Base-by-base conservation (phyloP, 805 yeast species). In the Nakazawaea holstii region DNA sequence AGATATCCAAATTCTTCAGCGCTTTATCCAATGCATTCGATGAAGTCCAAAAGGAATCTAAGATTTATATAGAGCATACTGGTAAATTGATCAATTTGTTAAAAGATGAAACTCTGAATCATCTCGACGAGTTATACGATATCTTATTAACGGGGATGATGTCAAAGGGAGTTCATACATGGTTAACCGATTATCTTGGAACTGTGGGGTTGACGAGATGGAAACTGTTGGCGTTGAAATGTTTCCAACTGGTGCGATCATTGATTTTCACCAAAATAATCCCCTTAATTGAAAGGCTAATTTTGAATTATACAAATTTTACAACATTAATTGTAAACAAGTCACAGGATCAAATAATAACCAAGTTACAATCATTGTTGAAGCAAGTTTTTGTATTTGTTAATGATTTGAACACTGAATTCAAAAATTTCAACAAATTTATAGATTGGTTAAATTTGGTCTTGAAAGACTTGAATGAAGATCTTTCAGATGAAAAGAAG, bases 161-260 rank as follows among this genome's bases (percentile, higher is more conserved):
- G 49, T 71, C 79, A 1, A 69, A 66, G 11, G 61, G 69, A 0
- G 64, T 79, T 1, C 73, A 71, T 49, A 80, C 78, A 48, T 85
- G 82, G 80, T 65, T 86, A 57, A 71, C 77, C 20, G 82, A 82
- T 53, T 78, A 80, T 41, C 65, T 85, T 31, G 90, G 87, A 0
- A 89, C 83, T 51, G 67, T 85, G 51, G 87, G 87, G 28, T 59
- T 77, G 15, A 77, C 75, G 51, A 69, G 77, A 53, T 76, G 88
- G 76, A 63, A 65, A 2, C 73, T 70, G 45, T 44, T 73, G 14
- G 83, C 85, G 0, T 72, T 69, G 32, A 61, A 69, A 1, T 67
- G 74, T 11, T 82, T 76, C 55, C 84, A 81, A 38, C 65, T 65
- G 39, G 62, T 75, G 0, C 64, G 80, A 46, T 74, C 77, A 47